Evolutionary conservation across 805 yeast species (phyloP), one percentile per base, ranked within the genome.

Genomic region (Schwanniomyces polymorphus): DNA sequence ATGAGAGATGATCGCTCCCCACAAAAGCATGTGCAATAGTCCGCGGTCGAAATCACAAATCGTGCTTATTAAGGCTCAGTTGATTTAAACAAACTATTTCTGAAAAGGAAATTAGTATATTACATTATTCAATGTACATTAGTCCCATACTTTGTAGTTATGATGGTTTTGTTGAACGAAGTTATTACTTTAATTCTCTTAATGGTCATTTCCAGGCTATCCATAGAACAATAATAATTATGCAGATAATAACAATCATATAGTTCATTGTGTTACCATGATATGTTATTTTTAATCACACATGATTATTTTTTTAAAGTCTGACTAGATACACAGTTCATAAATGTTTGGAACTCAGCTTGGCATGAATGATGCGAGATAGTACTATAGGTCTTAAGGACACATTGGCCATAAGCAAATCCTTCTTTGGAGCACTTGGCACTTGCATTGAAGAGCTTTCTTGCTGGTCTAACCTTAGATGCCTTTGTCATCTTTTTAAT

Each of bases 371-470:
- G 81, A 47, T 78, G 75, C 11, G 74, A 58, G 34, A 82, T 73
- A 40, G 75, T 76, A 48, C 76, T 71, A 60, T 82, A 81, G 42
- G 74, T 68, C 38, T 64, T 61, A 38, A 82, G 60, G 18, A 83
- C 68, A 54, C 88, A 83, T 52, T 78, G 72, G 7, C 86, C 87
- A 54, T 83, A 83, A 0, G 70, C 73, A 42, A 63, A 47, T 2
- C 80, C 81, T 51, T 73, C 69, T 10, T 55, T 52, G 2, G 78
- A 61, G 53, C 82, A 77, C 49, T 64, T 62, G 26, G 67, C 70
- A 11, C 73, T 54, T 7, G 77, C 67, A 26, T 57, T 58, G 52
- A 77, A 58, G 37, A 77, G 63, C 58, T 59, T 68, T 54, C 65
- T 67, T 3, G 74, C 75, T 1, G 81, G 81, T 55, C 79, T 69